A percentile compares a stretch with the other conserved stretches of the same genome.
Evolutionary conservation across 768 basidiomycete genomes (phyloP).

Genomic region (Naganishia randhawae): DNA sequence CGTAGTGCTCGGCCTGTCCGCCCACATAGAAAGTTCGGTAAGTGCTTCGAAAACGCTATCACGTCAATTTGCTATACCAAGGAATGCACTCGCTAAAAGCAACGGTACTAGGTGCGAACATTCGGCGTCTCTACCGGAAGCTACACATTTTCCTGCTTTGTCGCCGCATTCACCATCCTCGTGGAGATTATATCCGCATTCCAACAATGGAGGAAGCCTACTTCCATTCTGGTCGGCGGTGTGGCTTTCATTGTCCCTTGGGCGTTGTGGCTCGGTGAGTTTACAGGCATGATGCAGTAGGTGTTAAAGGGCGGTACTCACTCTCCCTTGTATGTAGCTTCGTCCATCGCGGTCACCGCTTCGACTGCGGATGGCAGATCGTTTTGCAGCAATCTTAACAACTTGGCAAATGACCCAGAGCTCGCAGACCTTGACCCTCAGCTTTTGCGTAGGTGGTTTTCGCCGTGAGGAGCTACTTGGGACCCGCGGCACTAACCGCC

Average conservation of each 20-base stretch:
- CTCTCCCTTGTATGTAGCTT: constrained; percentile 23
- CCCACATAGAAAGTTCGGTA: constrained; percentile 37
- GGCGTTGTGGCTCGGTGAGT: constrained; percentile 40
- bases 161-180: constrained; percentile 37
- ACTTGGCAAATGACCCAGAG: constrained; percentile 35
- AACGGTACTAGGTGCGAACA: constrained; percentile 28
- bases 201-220: constrained; percentile 9
- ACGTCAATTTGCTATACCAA: background rate
- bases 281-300: too few species aligned
- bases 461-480: too few species aligned
- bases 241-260: constrained; percentile 20
- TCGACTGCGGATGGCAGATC: constrained; percentile 32
- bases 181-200: constrained; percentile 27
- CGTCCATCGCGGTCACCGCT: constrained; percentile 29
- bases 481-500: too few species aligned
- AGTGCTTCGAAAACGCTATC: constrained; percentile 2
- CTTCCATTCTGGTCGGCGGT: constrained; percentile 7
- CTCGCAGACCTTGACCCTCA: constrained; percentile 29
- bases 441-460: constrained; percentile 26
- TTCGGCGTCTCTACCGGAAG: constrained; percentile 30
- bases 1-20: constrained; percentile 38
- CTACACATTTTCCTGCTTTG: constrained; percentile 37
- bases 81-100: background rate
- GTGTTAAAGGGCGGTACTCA: too few species aligned
- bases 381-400: constrained; percentile 36